Evolutionary conservation across 2,329 filamentous ascomycete genomes (phyloP), one percentile per base, ranked within the genome.

Genomic region (Aspergillus fumigatus): DNA sequence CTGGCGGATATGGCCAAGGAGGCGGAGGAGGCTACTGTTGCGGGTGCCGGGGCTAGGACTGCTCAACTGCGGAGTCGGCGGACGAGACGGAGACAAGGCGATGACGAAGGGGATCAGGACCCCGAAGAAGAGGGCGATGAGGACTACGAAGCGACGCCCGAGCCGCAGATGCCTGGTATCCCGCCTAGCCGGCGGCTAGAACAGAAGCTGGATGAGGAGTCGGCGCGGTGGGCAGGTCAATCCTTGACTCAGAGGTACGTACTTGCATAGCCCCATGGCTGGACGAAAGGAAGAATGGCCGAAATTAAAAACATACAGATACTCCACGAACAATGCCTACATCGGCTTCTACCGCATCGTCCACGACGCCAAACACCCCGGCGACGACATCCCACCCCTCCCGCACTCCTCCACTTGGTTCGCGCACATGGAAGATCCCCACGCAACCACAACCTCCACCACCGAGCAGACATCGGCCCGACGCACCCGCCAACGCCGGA

Each of bases 341-440:
- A 75, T 79, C 50, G 77, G 77, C 23, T 89, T 88, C 76, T 84
- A 84, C 66, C 74, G 77, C 8, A 72, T 82, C n/a, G 76, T 87
- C 3, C 85, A 88, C 67, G 84, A 87, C 62, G 80, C 84, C 27
- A 79, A 79, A 50, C 75, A 84, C 60, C 77, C 77, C 1, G 78
- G 78, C n/a, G 77, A 82, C 52, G 75, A 80, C 3, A 79, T 79
- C 1, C 79, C 80, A 3, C 77, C 79, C 0, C 67, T 86, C 17
- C 82, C 85, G 0, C 78, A 83, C 51, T 71, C 81, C 9, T 80
- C 79, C 11, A 82, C 83, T 10, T 89, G 87, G 87, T 89, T 89
- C 67, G 67, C 74, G 3, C 77, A 80, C 11, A 74, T 80, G 54
- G 75, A 77, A 61, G 77, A 78, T 23, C 54, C 55, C 1, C 54